phyloP scores from a whole-genome alignment of 2,329 filamentous ascomycete genomes.

The Stagonosporopsis rhizophila region DNA sequence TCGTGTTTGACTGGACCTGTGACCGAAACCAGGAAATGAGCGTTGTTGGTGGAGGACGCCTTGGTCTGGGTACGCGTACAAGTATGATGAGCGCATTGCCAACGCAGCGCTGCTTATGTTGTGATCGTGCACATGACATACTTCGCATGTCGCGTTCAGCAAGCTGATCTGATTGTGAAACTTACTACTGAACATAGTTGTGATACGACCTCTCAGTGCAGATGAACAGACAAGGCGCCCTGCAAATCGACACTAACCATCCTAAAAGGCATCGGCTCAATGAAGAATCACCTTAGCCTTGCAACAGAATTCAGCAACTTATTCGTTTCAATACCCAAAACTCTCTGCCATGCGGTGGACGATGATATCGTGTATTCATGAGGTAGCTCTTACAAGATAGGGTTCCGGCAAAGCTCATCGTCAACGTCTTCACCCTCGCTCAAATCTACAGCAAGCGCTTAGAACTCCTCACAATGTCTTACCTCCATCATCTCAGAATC shows the following conservation, averaged over 20 bases:
- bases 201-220: no score
- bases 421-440: not conserved
- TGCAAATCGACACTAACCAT: not conserved
- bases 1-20: slow-evolving; percentile 2
- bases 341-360: not conserved
- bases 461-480: not conserved
- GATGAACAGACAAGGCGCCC: not conserved
- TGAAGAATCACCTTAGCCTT: not conserved
- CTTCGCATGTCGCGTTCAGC: not conserved
- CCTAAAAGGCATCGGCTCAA: no score
- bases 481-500: not conserved
- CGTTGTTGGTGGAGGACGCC: slow-evolving; percentile 3
- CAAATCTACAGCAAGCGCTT: not conserved
- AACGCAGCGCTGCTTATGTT: not conserved
- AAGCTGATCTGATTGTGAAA: not conserved
- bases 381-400: not conserved
- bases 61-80: not conserved
- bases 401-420: not conserved
- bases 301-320: not conserved
- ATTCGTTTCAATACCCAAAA: not conserved
- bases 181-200: no score
- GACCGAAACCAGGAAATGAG: slow-evolving; percentile 7
- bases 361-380: not conserved
- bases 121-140: not conserved
- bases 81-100: not conserved